Evolutionary conservation across 176 grass and related monocot species (phyloP).

Genomic region (Tuctoria greenei): DNA sequence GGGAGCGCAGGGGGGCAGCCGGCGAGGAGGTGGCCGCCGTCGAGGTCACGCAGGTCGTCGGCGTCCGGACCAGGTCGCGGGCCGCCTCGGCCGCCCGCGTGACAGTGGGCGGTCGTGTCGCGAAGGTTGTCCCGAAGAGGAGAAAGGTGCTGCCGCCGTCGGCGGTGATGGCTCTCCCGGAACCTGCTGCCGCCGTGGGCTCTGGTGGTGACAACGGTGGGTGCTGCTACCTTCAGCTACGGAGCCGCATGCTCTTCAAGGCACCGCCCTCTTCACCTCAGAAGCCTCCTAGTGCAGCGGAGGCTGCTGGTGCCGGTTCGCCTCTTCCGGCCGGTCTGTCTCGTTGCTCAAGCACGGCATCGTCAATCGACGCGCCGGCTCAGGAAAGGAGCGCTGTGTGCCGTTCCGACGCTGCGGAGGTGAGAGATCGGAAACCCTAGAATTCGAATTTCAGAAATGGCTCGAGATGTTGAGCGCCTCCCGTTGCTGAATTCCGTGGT

Average conservation of each 20-base stretch:
- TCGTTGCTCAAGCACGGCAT: conserved; percentile 67
- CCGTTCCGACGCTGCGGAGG: conserved; percentile 50
- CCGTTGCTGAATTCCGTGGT: conserved; percentile 29
- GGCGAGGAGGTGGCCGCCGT: conserved; percentile 53
- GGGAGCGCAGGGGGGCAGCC: conserved; percentile 52
- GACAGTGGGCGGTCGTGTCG: neutral
- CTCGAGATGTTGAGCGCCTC: conserved; percentile 35
- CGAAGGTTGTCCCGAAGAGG: conserved; percentile 21
- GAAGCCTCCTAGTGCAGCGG: neutral
- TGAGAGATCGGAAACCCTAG: conserved; percentile 47
- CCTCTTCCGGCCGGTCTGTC: conserved; percentile 28
- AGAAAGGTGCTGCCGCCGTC: conserved; percentile 30
- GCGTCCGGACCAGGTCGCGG: conserved; percentile 64
- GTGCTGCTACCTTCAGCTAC: conserved; percentile 61
- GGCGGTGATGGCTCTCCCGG: neutral
- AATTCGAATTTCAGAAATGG: conserved; percentile 35
- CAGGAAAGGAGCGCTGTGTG: conserved; percentile 25
- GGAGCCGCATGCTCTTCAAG: conserved; percentile 77
- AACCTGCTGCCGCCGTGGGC: neutral
- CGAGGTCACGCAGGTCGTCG: conserved; percentile 70
- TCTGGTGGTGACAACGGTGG: neutral
- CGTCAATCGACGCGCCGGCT: conserved; percentile 8
- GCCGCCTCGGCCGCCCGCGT: conserved; percentile 36
- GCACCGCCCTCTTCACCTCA: neutral
- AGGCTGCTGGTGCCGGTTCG: neutral